Base-by-base conservation (phyloP, 176 grass and related monocot genomes). In the Hyparrhenia diplandra region DNA sequence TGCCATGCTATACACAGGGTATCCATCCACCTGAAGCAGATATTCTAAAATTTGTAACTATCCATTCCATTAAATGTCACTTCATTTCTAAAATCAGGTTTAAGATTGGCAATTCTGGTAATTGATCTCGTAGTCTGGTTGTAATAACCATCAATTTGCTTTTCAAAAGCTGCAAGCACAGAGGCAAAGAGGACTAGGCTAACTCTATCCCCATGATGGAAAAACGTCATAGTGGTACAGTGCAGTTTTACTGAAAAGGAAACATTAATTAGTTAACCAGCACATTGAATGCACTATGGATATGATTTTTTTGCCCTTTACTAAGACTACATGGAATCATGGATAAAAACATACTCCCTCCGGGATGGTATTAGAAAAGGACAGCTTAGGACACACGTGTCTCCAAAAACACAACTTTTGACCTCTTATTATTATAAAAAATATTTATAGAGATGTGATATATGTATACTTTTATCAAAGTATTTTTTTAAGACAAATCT, bases 1-100 rank as follows among this genome's bases (percentile, higher is more conserved):
- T 77, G 90, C 96, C 84, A 94, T 98, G 80, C 96, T 93, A 87
- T 98, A 98, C 67, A 98, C 93, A 73, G 96, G 96, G 57, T 95
- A 98, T 66, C 90, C 96, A 79, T 95, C 88, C 79, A 98, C 96
- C 96, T 98, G 63, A 88, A 87, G 39, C 28, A 70, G 42, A 61
- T 61, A 61, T 61, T 61, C 58, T 61, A 61, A 61, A 61, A 61
- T 61, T 28, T 61, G 5, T 61, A 13, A 6, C 24, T 78, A 42
- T 30, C 20, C 80, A 59, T 85, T 57, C 31, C 28, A 32, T 58
- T 58, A 74, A 82, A 24, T 57, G 57, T 47, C 9, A 17, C 9
- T 54, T 79, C 42, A 69, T 63, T 71, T 40, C 20, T 63, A 86
- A 79, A 74, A 68, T 74, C 4, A 80, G 43, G 21, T n/a, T 36